phyloP scores from a whole-genome alignment of 805 yeast species.

The Dipodascus geniculatus region DNA sequence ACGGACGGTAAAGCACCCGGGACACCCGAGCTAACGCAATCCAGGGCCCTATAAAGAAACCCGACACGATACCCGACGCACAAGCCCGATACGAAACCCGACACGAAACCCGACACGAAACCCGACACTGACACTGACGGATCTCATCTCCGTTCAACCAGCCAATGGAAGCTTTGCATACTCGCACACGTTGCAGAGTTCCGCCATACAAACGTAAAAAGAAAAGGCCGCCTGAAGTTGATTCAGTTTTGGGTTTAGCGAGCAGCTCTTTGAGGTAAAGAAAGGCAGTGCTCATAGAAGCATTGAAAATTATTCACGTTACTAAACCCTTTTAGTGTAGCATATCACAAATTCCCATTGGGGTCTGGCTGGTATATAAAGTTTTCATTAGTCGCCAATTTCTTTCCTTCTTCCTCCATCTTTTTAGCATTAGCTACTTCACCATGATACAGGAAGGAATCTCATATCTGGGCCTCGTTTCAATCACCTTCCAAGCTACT shows the following conservation, averaged over 20 bases:
- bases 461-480: constrained; percentile 31
- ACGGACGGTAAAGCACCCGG: too few relatives aligned
- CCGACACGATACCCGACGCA: too few relatives aligned
- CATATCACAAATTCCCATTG: too few relatives aligned
- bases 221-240: not conserved
- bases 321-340: not conserved
- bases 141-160: not conserved
- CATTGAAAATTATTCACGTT: not conserved
- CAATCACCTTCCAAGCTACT: constrained; percentile 82
- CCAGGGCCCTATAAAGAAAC: too few relatives aligned
- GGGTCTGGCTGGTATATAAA: not conserved
- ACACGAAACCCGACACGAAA: too few relatives aligned
- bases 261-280: not conserved
- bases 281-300: not conserved
- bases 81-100: too few relatives aligned
- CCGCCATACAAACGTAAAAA: not conserved
- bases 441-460: constrained; percentile 7
- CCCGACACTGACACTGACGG: too few relatives aligned
- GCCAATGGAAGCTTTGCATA: not conserved
- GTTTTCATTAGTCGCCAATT: not conserved
- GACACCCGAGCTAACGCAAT: too few relatives aligned
- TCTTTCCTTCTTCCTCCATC: not conserved
- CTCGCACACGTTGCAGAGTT: not conserved
- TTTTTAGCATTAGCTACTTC: not conserved
- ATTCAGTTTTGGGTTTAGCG: not conserved